These are phyloP conservation scores for Sungouiozyma intestinalis DNA, from an alignment of 805 yeast species.

Conservation along the genomic window DNA sequence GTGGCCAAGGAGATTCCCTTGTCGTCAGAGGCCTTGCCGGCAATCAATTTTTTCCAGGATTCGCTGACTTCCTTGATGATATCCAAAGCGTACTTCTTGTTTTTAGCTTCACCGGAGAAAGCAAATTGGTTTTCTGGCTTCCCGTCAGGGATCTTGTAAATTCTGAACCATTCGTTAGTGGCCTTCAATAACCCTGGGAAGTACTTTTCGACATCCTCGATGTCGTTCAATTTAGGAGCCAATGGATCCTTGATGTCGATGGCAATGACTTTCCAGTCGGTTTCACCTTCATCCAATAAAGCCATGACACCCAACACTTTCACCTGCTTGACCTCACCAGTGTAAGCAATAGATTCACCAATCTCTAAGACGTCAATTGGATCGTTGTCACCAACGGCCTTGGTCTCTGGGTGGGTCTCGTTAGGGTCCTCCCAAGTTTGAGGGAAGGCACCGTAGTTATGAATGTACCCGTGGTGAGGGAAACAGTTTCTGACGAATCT, in stretches of 20 bases:
- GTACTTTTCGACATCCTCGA: conserved; percentile 81
- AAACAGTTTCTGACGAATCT: conserved; percentile 95
- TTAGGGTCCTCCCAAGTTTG: conserved; percentile 82
- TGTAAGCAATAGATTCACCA: conserved; percentile 52
- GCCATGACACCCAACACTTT: conserved; percentile 94
- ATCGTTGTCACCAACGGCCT: conserved; percentile 70
- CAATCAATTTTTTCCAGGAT: conserved; percentile 72
- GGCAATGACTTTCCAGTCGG: conserved; percentile 88
- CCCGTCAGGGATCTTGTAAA: conserved; percentile 96
- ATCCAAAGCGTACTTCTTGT: conserved; percentile 76
- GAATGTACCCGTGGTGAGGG: conserved; percentile 98
- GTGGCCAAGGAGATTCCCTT: conserved; percentile 68
- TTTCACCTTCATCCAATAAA: conserved; percentile 82
- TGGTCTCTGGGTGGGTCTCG: conserved; percentile 53
- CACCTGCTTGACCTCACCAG: conserved; percentile 76
- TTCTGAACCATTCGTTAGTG: conserved; percentile 96
- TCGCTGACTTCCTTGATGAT: conserved; percentile 71
- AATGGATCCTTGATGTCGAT: conserved; percentile 82
- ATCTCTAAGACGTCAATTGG: conserved; percentile 81
- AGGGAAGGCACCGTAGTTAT: conserved; percentile 98
- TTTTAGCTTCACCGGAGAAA: conserved; percentile 87
- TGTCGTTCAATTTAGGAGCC: conserved; percentile 76
- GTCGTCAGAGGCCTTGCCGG: conserved; percentile 48
- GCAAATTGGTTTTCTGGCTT: conserved; percentile 95
- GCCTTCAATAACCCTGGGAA: conserved; percentile 90